These are phyloP conservation scores for Cladophialophora exuberans DNA, from an alignment of 2,329 filamentous ascomycete genomes.

Conservation along the genomic window DNA sequence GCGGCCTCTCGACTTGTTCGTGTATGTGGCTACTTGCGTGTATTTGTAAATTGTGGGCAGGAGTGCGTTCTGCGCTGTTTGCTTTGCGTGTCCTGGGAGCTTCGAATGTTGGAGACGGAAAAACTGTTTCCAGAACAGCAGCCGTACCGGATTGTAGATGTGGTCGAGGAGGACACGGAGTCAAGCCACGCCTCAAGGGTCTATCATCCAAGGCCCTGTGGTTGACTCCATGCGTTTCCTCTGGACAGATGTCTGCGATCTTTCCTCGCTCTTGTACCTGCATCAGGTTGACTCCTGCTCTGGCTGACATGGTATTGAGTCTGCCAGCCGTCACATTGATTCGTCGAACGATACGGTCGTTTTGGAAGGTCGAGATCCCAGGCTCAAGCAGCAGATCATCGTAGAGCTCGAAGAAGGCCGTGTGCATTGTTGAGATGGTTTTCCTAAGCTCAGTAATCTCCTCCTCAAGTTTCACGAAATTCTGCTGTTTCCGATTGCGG, in stretches of 20 bases:
- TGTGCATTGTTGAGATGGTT: background rate
- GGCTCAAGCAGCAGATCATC: background rate
- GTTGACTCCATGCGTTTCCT: no score
- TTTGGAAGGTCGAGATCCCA: background rate
- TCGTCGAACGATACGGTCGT: background rate
- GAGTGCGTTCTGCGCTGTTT: background rate
- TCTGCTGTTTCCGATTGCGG: background rate
- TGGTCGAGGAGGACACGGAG: no score
- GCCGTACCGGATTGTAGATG: no score
- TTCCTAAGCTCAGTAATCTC: background rate
- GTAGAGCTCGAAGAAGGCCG: background rate
- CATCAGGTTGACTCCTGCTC: background rate
- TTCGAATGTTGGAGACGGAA: no score
- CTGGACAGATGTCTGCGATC: background rate
- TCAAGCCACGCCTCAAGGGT: no score
- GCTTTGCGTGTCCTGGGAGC: no score
- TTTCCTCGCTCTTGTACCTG: background rate
- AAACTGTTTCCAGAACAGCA: no score
- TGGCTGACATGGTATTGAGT: background rate
- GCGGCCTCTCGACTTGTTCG: background rate
- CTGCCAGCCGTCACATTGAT: background rate
- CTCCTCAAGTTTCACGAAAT: background rate
- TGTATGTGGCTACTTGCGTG: background rate
- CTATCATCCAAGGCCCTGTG: no score
- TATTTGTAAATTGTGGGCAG: background rate